phyloP scores from a whole-genome alignment of 2,329 filamentous ascomycete genomes.

The Phialophora expanda region DNA sequence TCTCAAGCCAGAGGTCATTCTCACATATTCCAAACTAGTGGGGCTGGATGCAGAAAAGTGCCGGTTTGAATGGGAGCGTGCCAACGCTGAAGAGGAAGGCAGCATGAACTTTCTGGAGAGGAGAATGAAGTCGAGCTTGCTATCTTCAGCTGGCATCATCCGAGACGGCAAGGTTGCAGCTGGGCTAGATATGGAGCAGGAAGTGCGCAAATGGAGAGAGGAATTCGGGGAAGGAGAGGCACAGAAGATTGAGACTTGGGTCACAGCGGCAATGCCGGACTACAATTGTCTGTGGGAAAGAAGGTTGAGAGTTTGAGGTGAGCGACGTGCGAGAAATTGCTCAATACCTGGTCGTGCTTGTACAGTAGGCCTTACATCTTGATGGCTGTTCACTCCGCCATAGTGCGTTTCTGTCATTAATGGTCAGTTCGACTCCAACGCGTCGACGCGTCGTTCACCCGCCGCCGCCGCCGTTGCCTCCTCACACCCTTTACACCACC shows the following conservation, averaged over 20 bases:
- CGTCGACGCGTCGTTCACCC: not conserved
- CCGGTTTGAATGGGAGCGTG: constrained; percentile 44
- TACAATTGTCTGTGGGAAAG: constrained; percentile 47
- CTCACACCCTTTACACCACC: not conserved
- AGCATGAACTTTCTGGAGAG: constrained; percentile 22
- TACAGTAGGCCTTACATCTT: not conserved
- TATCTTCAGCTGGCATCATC: constrained; percentile 44
- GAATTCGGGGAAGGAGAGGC: constrained; percentile 44
- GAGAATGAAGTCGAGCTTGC: constrained; percentile 43
- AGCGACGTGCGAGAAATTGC: not conserved
- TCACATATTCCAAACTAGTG: constrained; percentile 40
- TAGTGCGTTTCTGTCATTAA: not conserved
- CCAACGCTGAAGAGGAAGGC: constrained; percentile 28
- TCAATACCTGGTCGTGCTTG: not conserved
- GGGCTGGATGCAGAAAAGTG: constrained; percentile 45
- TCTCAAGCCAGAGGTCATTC: constrained; percentile 42
- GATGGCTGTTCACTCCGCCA: not conserved
- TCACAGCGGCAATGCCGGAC: constrained; percentile 47
- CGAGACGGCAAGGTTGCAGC: constrained; percentile 42
- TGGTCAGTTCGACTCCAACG: too few species aligned
- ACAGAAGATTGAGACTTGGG: constrained; percentile 40
- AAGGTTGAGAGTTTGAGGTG: constrained; percentile 7
- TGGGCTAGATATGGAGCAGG: constrained; percentile 44
- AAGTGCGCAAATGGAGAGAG: constrained; percentile 46
- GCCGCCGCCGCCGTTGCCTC: not conserved